Base-by-base conservation (phyloP, 495 filamentous ascomycete species). In the Aspergillus ostianus region DNA sequence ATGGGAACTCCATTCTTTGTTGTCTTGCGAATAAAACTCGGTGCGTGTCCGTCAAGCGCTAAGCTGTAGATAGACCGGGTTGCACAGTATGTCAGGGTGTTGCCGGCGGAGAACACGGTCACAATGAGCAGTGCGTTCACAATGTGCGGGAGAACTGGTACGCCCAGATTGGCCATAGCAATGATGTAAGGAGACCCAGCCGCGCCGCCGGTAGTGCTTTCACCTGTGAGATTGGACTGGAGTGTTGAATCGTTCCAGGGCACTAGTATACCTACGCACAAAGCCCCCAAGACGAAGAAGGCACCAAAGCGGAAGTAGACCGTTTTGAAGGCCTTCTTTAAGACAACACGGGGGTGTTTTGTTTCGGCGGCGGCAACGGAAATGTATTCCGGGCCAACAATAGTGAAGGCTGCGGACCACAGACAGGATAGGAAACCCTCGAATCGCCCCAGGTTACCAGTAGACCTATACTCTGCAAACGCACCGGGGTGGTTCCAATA, bases 31-130 rank as follows among this genome's bases (percentile, higher is more conserved):
- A 84, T 84, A 59, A 92, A 65, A 18, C 67, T 73, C 0, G 90
- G 90, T 0, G 90, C 90, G 47, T 77, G 73, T 41, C 79, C 78
- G 46, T 86, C 87, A 30, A 87, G 78, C 0, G 89, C 86, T 23
- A 95, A 78, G 6, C 87, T 88, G 69, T 90, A 90, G 20, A 96
- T 73, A 15, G 84, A 85, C 46, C 91, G 83, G 52, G 86, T 89
- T 4, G 89, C 88, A 70, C 87, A 90, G 73, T 90, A 96, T 20
- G 87, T 85, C 71, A 91, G 93, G 13, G 87, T 88, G 66, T 94
- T 93, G 8, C 91, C 91, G 6, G 90, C 90, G 2, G 87, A 91
- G 73, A 92, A 91, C 52, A 90, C 89, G 3, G 86, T 83, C 0
- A 68, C 67, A 60, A 73, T 69, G 21, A 73, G 58, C 7, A 56